Evolutionary conservation across 148 eudicot genomes (phyloP).

Genomic region (Heliosperma pusillum): DNA sequence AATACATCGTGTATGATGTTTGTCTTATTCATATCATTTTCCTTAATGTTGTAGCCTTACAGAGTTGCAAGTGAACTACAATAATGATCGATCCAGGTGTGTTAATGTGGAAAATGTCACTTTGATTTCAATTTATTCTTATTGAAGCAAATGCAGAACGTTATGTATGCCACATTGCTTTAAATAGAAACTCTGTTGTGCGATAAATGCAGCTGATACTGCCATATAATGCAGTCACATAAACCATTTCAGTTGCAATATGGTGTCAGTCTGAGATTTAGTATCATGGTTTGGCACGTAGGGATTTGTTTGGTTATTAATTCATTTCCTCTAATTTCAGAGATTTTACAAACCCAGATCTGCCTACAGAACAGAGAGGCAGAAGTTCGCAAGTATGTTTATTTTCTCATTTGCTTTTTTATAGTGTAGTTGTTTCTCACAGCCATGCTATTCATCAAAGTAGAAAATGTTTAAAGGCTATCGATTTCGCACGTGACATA

Average conservation of each 20-base stretch:
- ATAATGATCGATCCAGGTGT: constrained; percentile 43
- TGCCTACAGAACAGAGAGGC: constrained; percentile 42
- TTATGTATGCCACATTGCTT: neutral
- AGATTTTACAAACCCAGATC: constrained; percentile 42
- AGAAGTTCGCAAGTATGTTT: constrained; percentile 34
- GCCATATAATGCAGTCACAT: neutral
- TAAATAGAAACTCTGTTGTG: neutral
- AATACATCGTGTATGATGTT: neutral
- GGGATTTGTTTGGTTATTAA: constrained; percentile 4
- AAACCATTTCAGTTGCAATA: neutral
- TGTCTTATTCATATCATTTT: constrained; percentile 18
- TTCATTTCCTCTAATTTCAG: constrained; percentile 17
- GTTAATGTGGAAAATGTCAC: neutral
- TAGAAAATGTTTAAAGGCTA: neutral
- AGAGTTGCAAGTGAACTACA: constrained; percentile 45
- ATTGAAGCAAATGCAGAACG: neutral
- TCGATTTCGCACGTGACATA: too few relatives aligned
- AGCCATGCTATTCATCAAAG: neutral
- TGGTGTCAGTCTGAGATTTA: neutral
- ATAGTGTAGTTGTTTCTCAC: neutral
- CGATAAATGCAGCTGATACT: neutral
- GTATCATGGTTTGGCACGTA: neutral
- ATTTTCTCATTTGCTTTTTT: neutral
- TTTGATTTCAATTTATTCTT: neutral
- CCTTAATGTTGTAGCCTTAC: constrained; percentile 29